These are phyloP conservation scores for Cadophora gregata DNA, from an alignment of 2,329 filamentous ascomycete species.

Conservation along the genomic window DNA sequence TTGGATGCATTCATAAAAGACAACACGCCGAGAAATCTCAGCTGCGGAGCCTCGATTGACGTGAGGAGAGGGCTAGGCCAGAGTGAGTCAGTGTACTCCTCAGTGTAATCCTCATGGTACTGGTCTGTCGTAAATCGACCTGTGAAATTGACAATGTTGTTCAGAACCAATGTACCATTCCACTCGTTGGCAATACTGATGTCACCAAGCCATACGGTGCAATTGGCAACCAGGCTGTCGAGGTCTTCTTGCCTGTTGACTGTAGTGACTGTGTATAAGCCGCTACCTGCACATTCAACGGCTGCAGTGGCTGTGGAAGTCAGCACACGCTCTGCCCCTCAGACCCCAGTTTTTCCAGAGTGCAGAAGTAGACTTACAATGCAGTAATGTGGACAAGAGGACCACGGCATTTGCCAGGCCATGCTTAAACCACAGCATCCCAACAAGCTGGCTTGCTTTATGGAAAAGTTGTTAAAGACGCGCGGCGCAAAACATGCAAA, in stretches of 20 bases:
- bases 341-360: neutral
- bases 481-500: neutral
- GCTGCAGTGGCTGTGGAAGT: neutral
- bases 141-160: constrained; percentile 15
- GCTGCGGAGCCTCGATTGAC: constrained; percentile 1
- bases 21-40: neutral
- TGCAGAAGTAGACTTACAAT: neutral
- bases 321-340: neutral
- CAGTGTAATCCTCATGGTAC: no score
- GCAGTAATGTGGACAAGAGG: neutral
- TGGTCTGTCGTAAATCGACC: neutral
- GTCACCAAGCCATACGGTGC: constrained; percentile 5
- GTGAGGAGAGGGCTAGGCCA: neutral
- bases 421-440: neutral
- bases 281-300: neutral
- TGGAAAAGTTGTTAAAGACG: neutral
- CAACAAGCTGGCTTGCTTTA: no score
- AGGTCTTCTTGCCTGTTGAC: constrained; percentile 14
- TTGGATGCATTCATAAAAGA: neutral
- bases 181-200: neutral
- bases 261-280: neutral
- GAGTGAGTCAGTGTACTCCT: no score
- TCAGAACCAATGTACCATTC: constrained; percentile 10
- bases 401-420: neutral
- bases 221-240: neutral